Percentiles rank a stretch among this genome's conserved stretches.
These are phyloP conservation scores for Reticulomyxa filosa DNA, from an alignment of 78 protist species.

Conservation along the genomic window DNA sequence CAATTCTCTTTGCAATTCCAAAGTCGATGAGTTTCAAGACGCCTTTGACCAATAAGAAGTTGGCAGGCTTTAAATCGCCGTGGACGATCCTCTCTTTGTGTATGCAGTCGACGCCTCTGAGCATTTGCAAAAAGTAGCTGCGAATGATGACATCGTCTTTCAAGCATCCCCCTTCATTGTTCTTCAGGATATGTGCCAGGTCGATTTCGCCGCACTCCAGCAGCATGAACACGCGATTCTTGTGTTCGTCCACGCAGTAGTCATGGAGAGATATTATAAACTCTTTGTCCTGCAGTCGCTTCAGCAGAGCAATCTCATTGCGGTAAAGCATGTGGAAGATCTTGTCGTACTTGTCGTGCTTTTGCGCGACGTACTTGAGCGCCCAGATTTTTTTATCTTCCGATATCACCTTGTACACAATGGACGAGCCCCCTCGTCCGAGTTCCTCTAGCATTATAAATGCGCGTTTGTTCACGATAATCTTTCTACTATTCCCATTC, in stretches of 20 bases:
- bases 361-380: conserved; percentile 28
- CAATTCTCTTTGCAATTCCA: conserved; percentile 78
- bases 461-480: background rate
- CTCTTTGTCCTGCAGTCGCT: conserved; percentile 6
- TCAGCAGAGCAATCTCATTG: conserved; percentile 57
- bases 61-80: conserved; percentile 84
- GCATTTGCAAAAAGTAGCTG: conserved; percentile 64
- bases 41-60: conserved; percentile 70
- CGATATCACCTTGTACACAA: conserved; percentile 18
- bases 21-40: conserved; percentile 81
- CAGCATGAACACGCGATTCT: conserved; percentile 26
- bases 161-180: background rate
- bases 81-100: conserved; percentile 74
- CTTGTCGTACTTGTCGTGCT: conserved; percentile 8
- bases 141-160: conserved; percentile 33
- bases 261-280: conserved; percentile 43
- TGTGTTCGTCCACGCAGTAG: conserved; percentile 20
- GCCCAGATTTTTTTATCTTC: background rate
- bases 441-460: background rate
- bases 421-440: conserved; percentile 56
- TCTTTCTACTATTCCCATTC: too few relatives aligned
- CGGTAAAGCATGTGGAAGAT: conserved; percentile 17
- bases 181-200: conserved; percentile 17
- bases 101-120: conserved; percentile 42
- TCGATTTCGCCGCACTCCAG: conserved; percentile 74